Percentiles rank a stretch among this genome's conserved stretches.
Evolutionary conservation across 306 rosid species (phyloP).

Genomic region (Rosa chinensis): DNA sequence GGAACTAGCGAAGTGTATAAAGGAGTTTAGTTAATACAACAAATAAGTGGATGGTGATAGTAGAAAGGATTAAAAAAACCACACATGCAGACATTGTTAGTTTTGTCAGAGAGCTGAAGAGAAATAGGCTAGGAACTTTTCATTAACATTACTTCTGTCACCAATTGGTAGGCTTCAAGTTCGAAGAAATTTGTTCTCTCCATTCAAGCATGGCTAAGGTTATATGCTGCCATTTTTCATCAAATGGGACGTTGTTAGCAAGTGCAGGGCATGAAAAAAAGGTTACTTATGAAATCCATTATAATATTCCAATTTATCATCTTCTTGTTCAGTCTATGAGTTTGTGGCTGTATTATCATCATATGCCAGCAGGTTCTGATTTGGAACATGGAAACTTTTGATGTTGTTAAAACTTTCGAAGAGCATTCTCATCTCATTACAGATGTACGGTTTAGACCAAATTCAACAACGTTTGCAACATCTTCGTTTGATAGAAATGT

Average conservation of each 20-base stretch:
- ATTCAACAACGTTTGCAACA: conserved; percentile 59
- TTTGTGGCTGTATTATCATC: conserved; percentile 23
- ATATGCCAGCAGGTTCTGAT: conserved; percentile 49
- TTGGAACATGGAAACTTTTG: conserved; percentile 56
- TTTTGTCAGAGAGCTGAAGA: not conserved
- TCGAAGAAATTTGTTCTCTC: conserved; percentile 51
- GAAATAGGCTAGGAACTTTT: not conserved
- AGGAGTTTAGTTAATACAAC: not conserved
- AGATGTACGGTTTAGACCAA: conserved; percentile 59
- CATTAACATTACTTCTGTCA: conserved; percentile 8
- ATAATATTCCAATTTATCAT: conserved; percentile 18
- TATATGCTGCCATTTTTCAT: conserved; percentile 64
- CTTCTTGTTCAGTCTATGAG: conserved; percentile 20
- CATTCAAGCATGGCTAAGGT: conserved; percentile 45
- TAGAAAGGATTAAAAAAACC: not conserved
- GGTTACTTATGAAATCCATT: conserved; percentile 37
- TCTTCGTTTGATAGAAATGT: conserved; percentile 65
- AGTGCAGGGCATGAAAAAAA: conserved; percentile 60
- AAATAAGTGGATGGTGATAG: not conserved
- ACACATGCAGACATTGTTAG: not conserved
- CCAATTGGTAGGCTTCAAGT: conserved; percentile 38
- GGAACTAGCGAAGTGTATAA: not conserved
- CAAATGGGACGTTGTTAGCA: conserved; percentile 56
- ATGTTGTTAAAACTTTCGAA: conserved; percentile 36
- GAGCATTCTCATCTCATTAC: conserved; percentile 53